Percentiles rank a stretch among this genome's conserved stretches.
Evolutionary conservation across 2,329 filamentous ascomycete species (phyloP).

Genomic region (Aspergillus piperis): DNA sequence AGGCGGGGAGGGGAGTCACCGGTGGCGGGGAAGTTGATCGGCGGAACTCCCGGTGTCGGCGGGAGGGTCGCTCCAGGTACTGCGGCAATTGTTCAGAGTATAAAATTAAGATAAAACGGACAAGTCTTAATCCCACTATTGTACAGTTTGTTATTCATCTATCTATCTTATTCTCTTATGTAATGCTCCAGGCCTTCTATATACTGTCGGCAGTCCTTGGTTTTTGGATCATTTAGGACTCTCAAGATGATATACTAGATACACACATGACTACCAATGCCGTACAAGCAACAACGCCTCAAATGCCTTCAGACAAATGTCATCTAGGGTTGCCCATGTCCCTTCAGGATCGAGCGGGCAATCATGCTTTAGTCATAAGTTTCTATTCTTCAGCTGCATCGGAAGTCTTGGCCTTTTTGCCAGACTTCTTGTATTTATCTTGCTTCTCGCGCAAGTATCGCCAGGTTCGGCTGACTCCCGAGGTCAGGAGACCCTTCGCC

Average conservation of each 20-base stretch:
- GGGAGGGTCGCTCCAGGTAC: constrained; percentile 3
- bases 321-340: constrained; percentile 8
- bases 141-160: background rate
- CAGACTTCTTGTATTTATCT: constrained; percentile 57
- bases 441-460: constrained; percentile 83
- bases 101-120: background rate
- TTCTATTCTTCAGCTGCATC: constrained; percentile 23
- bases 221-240: background rate
- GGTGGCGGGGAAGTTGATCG: constrained; percentile 12
- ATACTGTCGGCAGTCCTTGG: constrained; percentile 2
- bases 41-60: constrained; percentile 7
- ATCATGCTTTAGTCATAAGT: constrained; percentile 15
- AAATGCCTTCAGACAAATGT: constrained; percentile 17
- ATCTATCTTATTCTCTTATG: background rate
- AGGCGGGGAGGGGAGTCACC: constrained; percentile 5
- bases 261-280: constrained; percentile 14
- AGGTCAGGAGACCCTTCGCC: constrained; percentile 78
- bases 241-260: constrained; percentile 11
- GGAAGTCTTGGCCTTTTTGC: constrained; percentile 28
- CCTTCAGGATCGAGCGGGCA: background rate
- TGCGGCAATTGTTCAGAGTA: background rate
- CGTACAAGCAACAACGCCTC: constrained; percentile 17
- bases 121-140: background rate
- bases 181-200: background rate
- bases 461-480: constrained; percentile 68